A percentile compares a stretch with the other conserved stretches of the same genome.
Evolutionary conservation across 1,139 yeast species (phyloP).

Genomic region (Lipomyces yarrowii): DNA sequence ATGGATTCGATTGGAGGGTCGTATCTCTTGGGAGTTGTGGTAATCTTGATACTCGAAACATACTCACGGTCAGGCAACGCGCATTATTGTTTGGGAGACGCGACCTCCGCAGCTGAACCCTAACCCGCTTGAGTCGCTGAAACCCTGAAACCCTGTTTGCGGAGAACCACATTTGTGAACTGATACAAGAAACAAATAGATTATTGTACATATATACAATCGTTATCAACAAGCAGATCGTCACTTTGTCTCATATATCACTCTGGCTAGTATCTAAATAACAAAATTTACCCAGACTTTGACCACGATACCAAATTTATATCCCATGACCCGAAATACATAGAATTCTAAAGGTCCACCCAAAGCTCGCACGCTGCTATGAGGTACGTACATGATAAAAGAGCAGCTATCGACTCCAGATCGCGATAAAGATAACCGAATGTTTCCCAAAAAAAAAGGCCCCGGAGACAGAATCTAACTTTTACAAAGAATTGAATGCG

Average conservation of each 20-base stretch:
- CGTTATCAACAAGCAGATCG: neutral
- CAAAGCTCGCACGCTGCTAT: neutral
- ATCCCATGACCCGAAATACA: neutral
- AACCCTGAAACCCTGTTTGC: no score
- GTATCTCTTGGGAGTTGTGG: neutral
- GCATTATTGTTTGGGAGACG: no score
- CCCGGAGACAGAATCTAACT: neutral
- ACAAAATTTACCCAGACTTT: neutral
- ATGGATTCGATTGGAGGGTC: neutral
- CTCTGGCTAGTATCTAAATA: neutral
- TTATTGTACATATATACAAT: slow-evolving; percentile 1
- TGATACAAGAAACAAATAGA: no score
- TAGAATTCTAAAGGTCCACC: neutral
- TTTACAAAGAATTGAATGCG: neutral
- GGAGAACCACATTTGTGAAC: no score
- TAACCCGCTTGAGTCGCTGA: no score
- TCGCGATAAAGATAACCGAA: neutral
- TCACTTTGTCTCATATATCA: neutral
- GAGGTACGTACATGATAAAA: neutral
- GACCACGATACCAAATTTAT: neutral
- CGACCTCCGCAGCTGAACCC: no score
- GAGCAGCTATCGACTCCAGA: neutral
- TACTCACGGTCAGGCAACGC: neutral
- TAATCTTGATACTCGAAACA: neutral
- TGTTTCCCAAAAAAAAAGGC: neutral